Evolutionary conservation across 1,284 basidiomycete genomes (phyloP), one percentile per base, ranked within the genome.

Genomic region (Rhodotorula sp.): DNA sequence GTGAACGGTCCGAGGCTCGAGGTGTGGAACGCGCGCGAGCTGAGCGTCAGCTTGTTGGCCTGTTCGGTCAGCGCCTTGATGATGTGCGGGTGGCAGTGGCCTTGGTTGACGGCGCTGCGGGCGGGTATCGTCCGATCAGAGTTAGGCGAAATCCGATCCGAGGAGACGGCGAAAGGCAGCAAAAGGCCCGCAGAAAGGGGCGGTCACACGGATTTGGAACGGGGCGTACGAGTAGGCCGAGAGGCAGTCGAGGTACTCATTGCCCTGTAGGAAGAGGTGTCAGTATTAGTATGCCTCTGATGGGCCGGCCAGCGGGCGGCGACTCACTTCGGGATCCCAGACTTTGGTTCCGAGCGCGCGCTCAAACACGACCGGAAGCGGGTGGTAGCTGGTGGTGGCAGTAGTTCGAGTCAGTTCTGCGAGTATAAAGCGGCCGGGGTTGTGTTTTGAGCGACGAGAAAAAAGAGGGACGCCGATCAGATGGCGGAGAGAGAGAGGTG

Each of bases 11-110:
- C 93, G 77, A 99, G 93, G 70, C 90, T 86, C 58, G 90, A 90
- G 80, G 97, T 97, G 85, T 98, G 94, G 85, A 99, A 99, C 0
- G 96, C 96, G 70, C 96, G 88, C 62, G 94, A 97, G 23, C 93
- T 94, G 63, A 99, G 87, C 2, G 96, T 97, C 70, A 98, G 87
- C 81, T 88, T 91, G 82, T 90, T 88, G 0, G 95, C 90, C 84
- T 99, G 96, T 61, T 88, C 87, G 52, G 90, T 84, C 62, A 99
- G 87, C 1, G 95, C 78, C 46, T 76, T 65, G 62, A 79, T 70
- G 81, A 96, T 93, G 79, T 85, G 85, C 18, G 96, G 95, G 84
- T 99, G 95, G 84, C 96, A 98, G 84, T 99, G 97, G 46, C 93
- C 93, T 85, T 94, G 92, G 83, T 93, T 93, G 64, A 92, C 91